phyloP scores from a whole-genome alignment of 257 asterid genomes.

The Gentiana dahurica region DNA sequence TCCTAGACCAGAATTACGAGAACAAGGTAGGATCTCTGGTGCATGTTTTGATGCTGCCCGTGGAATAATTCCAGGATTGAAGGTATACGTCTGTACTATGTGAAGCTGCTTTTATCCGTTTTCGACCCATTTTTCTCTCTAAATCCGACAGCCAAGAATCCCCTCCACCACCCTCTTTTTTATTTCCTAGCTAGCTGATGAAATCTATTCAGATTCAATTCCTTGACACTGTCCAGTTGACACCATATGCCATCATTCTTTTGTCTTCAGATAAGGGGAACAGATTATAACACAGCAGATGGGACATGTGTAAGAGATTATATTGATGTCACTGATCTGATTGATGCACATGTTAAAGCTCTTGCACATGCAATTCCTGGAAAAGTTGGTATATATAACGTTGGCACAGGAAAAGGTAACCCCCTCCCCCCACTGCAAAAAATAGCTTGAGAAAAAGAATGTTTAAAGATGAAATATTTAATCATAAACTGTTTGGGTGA shows the following conservation, averaged over 20 bases:
- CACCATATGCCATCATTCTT: not conserved
- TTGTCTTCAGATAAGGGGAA: conserved; percentile 60
- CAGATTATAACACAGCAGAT: conserved; percentile 60
- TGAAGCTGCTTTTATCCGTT: not conserved
- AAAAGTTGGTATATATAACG: conserved; percentile 75
- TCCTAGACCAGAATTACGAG: conserved; percentile 84
- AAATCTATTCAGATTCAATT: not conserved
- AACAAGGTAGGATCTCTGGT: conserved; percentile 92
- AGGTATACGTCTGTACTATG: conserved; percentile 27
- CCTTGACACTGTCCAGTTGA: not conserved
- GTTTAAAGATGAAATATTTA: not conserved
- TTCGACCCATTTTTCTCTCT: not conserved
- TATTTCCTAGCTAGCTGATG: too few relatives aligned
- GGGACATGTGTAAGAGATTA: conserved; percentile 94
- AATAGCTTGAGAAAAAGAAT: too few relatives aligned
- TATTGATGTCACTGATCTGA: conserved; percentile 70
- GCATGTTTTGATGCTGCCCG: conserved; percentile 98
- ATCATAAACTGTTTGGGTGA: not conserved
- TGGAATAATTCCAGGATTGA: conserved; percentile 80
- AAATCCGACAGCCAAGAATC: too few relatives aligned
- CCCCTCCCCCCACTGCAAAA: too few relatives aligned
- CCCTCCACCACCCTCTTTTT: too few relatives aligned
- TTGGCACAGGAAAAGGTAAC: conserved; percentile 82
- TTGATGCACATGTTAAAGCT: conserved; percentile 90
- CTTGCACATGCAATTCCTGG: conserved; percentile 56